Evolutionary conservation across 1,284 basidiomycete species (phyloP).

Genomic region (Ganoderma resinaceum): DNA sequence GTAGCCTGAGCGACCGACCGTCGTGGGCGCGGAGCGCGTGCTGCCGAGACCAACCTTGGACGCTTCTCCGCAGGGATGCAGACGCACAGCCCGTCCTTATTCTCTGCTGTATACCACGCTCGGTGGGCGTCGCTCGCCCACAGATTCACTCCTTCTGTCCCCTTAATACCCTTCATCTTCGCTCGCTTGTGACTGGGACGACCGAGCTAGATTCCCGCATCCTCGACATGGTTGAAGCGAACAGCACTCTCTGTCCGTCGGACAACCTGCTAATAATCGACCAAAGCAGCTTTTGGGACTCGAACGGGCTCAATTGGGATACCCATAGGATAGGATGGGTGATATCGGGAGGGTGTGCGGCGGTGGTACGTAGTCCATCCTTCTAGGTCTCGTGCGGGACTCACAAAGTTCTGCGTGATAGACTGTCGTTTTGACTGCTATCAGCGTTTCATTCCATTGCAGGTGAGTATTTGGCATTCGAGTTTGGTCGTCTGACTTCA

Average conservation of each 20-base stretch:
- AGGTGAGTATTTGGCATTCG: conserved; percentile 49
- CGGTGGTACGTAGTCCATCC: conserved; percentile 54
- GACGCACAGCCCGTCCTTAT: conserved; percentile 4
- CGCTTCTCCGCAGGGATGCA: conserved; percentile 1
- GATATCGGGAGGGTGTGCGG: conserved; percentile 69
- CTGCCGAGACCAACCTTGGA: neutral
- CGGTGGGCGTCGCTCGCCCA: conserved; percentile 13
- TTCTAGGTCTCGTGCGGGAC: neutral
- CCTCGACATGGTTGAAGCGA: conserved; percentile 24
- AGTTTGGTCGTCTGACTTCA: neutral
- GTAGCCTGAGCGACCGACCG: neutral
- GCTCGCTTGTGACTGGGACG: neutral
- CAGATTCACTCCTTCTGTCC: conserved; percentile 22
- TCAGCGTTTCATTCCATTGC: conserved; percentile 65
- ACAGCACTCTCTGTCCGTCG: conserved; percentile 52
- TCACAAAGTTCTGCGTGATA: conserved; percentile 35
- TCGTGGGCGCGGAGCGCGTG: neutral
- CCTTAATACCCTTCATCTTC: conserved; percentile 2
- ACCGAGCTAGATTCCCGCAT: neutral
- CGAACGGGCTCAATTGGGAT: conserved; percentile 61
- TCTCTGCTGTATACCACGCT: conserved; percentile 5
- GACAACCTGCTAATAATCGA: conserved; percentile 59
- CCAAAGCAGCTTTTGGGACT: conserved; percentile 68
- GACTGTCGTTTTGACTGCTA: conserved; percentile 66
- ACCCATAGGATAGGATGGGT: conserved; percentile 78